Percentiles rank a stretch among this genome's conserved stretches.
phyloP scores from a whole-genome alignment of 2,329 filamentous ascomycete genomes.

The Colletotrichum agaves region DNA sequence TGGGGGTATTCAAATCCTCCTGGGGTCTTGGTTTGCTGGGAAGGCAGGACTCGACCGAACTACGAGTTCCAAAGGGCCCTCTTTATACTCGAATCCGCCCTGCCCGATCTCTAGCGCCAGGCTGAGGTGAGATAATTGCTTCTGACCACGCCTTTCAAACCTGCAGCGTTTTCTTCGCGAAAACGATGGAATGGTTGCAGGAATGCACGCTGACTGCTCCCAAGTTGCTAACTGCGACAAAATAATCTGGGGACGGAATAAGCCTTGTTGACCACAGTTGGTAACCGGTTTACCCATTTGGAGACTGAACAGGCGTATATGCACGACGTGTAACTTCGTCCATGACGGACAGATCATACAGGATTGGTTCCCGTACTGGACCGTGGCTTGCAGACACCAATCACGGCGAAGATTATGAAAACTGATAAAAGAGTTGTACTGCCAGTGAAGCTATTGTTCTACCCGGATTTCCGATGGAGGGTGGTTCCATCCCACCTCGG shows the following conservation, averaged over 20 bases:
- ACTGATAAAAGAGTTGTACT: constrained; percentile 19
- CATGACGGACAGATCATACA: background rate
- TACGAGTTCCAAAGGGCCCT: constrained; percentile 1
- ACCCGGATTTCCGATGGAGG: constrained; percentile 18
- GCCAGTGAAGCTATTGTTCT: constrained; percentile 7
- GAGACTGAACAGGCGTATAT: constrained; percentile 5
- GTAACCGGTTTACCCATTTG: background rate
- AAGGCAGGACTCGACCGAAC: background rate
- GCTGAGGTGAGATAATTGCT: constrained; percentile 9
- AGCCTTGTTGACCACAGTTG: background rate
- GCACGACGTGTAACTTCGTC: constrained; percentile 19
- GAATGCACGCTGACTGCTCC: constrained; percentile 26
- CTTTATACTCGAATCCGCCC: constrained; percentile 26
- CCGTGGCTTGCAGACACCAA: constrained; percentile 31
- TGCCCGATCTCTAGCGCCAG: background rate
- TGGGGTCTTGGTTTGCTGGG: constrained; percentile 2
- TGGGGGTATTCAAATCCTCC: too few relatives aligned
- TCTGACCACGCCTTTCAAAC: background rate
- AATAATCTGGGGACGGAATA: background rate
- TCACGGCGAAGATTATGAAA: constrained; percentile 8
- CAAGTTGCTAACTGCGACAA: constrained; percentile 26
- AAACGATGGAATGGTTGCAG: constrained; percentile 10
- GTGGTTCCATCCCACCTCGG: constrained; percentile 8
- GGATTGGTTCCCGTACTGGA: constrained; percentile 16
- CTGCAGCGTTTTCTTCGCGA: constrained; percentile 11